These are phyloP conservation scores for Cylindrotheca closterium DNA, from an alignment of 108 stramenopile species.

Conservation along the genomic window DNA sequence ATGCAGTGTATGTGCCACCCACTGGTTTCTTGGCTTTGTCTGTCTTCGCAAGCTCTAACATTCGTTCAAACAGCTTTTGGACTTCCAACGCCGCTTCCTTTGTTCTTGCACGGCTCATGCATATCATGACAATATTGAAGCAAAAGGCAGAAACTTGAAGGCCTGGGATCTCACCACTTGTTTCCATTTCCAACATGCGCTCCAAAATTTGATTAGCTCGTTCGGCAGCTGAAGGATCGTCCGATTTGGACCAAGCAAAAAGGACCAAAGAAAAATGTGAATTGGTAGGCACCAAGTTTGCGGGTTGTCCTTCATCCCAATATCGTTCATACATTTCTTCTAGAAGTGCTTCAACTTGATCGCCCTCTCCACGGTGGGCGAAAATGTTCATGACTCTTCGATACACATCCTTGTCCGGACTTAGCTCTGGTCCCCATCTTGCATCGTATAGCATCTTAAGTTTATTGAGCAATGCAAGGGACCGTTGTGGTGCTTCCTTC, in stretches of 20 bases:
- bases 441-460: constrained; percentile 21
- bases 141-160: constrained; percentile 16
- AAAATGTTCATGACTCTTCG: constrained; percentile 29
- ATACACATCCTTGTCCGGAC: constrained; percentile 27
- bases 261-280: constrained; percentile 33
- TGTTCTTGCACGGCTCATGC: constrained; percentile 21
- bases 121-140: constrained; percentile 42
- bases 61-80: constrained; percentile 24
- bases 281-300: constrained; percentile 11
- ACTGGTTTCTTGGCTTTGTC: constrained; percentile 21
- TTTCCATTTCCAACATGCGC: constrained; percentile 31
- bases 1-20: constrained; percentile 24
- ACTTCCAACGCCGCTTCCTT: constrained; percentile 22
- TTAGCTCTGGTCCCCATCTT: constrained; percentile 30
- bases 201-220: constrained; percentile 24
- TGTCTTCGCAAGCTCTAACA: constrained; percentile 7
- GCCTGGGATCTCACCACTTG: constrained; percentile 15
- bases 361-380: constrained; percentile 35
- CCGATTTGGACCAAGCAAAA: constrained; percentile 43
- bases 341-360: constrained; percentile 31
- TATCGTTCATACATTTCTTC: constrained; percentile 35
- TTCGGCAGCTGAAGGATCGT: constrained; percentile 31
- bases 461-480: constrained; percentile 21
- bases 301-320: constrained; percentile 14
- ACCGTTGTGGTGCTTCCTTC: constrained; percentile 28